phyloP scores from a whole-genome alignment of 2,329 filamentous ascomycete species.

The Bisporella sp. region DNA sequence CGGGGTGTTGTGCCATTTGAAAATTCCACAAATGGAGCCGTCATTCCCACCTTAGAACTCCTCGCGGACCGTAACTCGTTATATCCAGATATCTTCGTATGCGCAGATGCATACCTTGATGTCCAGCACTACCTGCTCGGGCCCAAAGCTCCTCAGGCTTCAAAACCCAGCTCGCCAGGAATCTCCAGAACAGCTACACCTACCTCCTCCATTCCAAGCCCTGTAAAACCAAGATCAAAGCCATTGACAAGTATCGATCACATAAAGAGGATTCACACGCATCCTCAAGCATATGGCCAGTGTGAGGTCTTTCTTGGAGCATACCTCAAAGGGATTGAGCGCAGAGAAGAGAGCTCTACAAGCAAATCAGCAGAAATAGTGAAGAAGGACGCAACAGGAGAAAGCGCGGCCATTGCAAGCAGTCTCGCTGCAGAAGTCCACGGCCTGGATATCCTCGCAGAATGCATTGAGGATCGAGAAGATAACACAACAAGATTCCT shows the following conservation, averaged over 20 bases:
- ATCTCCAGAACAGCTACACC: slow-evolving; percentile 42
- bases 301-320: slow-evolving; percentile 68
- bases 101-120: slow-evolving; percentile 76
- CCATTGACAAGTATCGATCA: slow-evolving; percentile 48
- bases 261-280: slow-evolving; percentile 76
- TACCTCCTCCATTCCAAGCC: slow-evolving; percentile 38
- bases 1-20: slow-evolving; percentile 90
- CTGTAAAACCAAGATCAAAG: slow-evolving; percentile 37
- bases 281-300: slow-evolving; percentile 94
- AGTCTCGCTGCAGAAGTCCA: slow-evolving; percentile 63
- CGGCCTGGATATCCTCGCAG: slow-evolving; percentile 61
- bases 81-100: slow-evolving; percentile 66
- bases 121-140: slow-evolving; percentile 86
- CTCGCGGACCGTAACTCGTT: slow-evolving; percentile 65
- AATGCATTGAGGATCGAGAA: slow-evolving; percentile 62
- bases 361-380: slow-evolving; percentile 78
- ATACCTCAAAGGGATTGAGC: slow-evolving; percentile 67
- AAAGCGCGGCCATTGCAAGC: slow-evolving; percentile 72
- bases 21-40: slow-evolving; percentile 91
- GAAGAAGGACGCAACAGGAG: slow-evolving; percentile 47
- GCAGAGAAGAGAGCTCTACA: slow-evolving; percentile 78
- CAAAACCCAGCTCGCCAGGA: slow-evolving; percentile 19
- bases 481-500: slow-evolving; percentile 80
- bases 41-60: slow-evolving; percentile 83
- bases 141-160: slow-evolving; percentile 17